phyloP scores from a whole-genome alignment of 2,329 filamentous ascomycete species.

The Fusarium staphyleae region DNA sequence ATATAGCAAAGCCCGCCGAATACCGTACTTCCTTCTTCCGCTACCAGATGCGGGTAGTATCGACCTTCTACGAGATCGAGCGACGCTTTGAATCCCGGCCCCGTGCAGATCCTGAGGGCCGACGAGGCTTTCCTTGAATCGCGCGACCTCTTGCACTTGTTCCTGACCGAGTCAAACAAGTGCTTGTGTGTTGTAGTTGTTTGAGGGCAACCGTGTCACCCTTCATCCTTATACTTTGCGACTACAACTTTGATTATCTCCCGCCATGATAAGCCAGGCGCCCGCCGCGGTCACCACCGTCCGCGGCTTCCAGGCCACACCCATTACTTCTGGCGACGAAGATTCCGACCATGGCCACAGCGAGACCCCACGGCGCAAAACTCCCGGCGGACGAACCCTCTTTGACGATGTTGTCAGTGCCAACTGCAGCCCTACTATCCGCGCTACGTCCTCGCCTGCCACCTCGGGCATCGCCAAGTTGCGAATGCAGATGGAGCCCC shows the following conservation, averaged over 20 bases:
- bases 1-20: slow-evolving; percentile 58
- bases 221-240: slow-evolving; percentile 1
- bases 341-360: slow-evolving; percentile 59
- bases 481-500: slow-evolving; percentile 79
- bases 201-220: slow-evolving; percentile 31
- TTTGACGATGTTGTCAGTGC: slow-evolving; percentile 66
- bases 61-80: slow-evolving; percentile 57
- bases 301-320: slow-evolving; percentile 64
- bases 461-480: slow-evolving; percentile 82
- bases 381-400: slow-evolving; percentile 50
- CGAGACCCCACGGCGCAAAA: slow-evolving; percentile 48
- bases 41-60: slow-evolving; percentile 63
- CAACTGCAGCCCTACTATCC: slow-evolving; percentile 68
- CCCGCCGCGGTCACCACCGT: slow-evolving; percentile 61
- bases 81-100: slow-evolving; percentile 58
- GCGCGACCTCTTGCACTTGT: slow-evolving; percentile 34
- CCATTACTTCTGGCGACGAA: slow-evolving; percentile 63
- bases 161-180: slow-evolving; percentile 21
- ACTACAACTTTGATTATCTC: slow-evolving; percentile 23
- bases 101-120: slow-evolving; percentile 66
- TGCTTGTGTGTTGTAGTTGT: slow-evolving; percentile 29
- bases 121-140: slow-evolving; percentile 59
- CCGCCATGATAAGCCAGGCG: slow-evolving; percentile 56
- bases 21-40: slow-evolving; percentile 58
- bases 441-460: slow-evolving; percentile 59